phyloP scores from a whole-genome alignment of 805 yeast genomes.

The Hanseniaspora hatyaiensis region DNA sequence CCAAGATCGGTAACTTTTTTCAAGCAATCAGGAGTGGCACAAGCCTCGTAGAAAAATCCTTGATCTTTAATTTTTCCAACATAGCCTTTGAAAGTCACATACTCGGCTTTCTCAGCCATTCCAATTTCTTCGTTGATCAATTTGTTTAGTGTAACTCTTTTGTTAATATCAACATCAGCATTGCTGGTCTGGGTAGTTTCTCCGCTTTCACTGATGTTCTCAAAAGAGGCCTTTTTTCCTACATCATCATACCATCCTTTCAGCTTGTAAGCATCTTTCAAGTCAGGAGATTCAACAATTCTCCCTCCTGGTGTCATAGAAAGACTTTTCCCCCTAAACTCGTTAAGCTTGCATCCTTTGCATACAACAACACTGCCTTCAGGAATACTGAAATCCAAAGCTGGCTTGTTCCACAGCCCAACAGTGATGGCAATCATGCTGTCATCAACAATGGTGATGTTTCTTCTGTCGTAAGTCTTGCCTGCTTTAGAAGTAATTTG shows the following conservation, averaged over 20 bases:
- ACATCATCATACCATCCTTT: slow-evolving; percentile 91
- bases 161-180: slow-evolving; percentile 33
- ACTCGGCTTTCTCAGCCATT: slow-evolving; percentile 65
- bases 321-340: slow-evolving; percentile 75
- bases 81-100: slow-evolving; percentile 61
- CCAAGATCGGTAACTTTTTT: slow-evolving; percentile 69
- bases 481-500: slow-evolving; percentile 85
- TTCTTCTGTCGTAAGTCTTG: slow-evolving; percentile 85
- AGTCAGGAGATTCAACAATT: slow-evolving; percentile 70
- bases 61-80: slow-evolving; percentile 61
- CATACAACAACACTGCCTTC: slow-evolving; percentile 80
- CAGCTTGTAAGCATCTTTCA: slow-evolving; percentile 72
- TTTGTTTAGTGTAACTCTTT: slow-evolving; percentile 54
- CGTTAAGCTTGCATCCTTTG: slow-evolving; percentile 81
- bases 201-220: slow-evolving; percentile 45
- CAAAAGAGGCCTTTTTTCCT: slow-evolving; percentile 54
- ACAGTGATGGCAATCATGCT: slow-evolving; percentile 61
- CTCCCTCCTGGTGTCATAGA: slow-evolving; percentile 72
- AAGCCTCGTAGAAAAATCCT: slow-evolving; percentile 81
- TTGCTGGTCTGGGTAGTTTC: slow-evolving; percentile 23
- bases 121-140: slow-evolving; percentile 63
- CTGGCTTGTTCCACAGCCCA: slow-evolving; percentile 85
- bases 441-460: slow-evolving; percentile 74
- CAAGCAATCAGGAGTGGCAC: slow-evolving; percentile 63
- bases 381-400: slow-evolving; percentile 60